Conservation (phyloP, 2,329 filamentous ascomycete species). For the Amylocarpus encephaloides region DNA sequence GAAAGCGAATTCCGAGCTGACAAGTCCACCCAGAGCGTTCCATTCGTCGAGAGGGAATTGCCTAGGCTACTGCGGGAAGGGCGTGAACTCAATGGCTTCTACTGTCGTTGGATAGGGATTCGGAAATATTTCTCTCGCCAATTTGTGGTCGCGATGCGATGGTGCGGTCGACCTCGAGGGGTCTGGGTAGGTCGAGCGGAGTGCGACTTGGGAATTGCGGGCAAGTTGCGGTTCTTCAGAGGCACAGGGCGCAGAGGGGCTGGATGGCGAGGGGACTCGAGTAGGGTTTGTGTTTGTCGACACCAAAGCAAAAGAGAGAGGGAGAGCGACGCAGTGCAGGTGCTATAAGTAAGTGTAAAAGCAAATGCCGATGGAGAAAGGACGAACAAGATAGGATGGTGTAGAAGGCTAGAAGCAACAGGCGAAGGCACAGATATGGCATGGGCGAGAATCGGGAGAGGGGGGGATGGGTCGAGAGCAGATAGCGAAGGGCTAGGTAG, state of each 20-base stretch:
- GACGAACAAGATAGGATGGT: neutral
- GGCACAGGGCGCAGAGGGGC: constrained; percentile 1
- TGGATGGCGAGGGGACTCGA: neutral
- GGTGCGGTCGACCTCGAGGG: neutral
- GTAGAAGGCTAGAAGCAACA: neutral
- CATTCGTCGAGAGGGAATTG: constrained; percentile 7
- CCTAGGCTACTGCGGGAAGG: neutral
- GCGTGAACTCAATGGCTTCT: neutral
- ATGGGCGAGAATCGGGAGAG: neutral
- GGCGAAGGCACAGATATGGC: neutral
- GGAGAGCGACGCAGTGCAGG: neutral
- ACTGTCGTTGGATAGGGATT: neutral
- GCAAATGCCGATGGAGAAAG: neutral
- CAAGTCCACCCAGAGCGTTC: constrained; percentile 3
- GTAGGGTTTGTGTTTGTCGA: neutral
- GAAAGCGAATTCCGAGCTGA: constrained; percentile 7
- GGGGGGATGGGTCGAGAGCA: neutral
- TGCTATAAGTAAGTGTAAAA: neutral
- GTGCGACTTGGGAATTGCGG: neutral
- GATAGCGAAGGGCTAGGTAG: neutral
- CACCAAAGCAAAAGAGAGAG: neutral
- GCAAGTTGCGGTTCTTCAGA: neutral
- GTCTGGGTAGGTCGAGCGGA: neutral
- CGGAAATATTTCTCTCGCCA: neutral
- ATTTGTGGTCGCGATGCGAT: neutral